These are phyloP conservation scores for Betula pendula DNA, from an alignment of 306 rosid genomes.

Conservation along the genomic window DNA sequence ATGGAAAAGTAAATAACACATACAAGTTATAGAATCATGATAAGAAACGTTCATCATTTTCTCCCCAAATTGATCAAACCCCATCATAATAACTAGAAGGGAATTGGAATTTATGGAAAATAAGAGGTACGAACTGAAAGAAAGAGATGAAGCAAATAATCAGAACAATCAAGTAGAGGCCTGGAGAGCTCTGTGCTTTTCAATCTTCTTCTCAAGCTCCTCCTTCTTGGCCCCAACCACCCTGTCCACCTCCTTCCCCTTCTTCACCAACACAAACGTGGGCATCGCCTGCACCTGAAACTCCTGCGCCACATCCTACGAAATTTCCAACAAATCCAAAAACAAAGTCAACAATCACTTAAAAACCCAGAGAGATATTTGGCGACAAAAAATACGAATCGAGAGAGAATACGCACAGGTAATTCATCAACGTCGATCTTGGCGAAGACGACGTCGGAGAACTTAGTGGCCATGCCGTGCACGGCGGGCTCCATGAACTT, in stretches of 20 bases:
- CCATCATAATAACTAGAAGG: neutral
- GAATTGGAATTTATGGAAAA: neutral
- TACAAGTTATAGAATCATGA: no score
- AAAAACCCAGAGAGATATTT: neutral
- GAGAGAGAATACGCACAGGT: slow-evolving; percentile 37
- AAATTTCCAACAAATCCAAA: neutral
- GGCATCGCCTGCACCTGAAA: slow-evolving; percentile 85
- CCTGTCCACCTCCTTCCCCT: slow-evolving; percentile 61
- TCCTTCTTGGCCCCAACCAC: slow-evolving; percentile 78
- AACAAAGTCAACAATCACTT: neutral
- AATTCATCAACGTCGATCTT: slow-evolving; percentile 94
- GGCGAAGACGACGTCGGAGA: slow-evolving; percentile 61
- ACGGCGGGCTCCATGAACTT: slow-evolving; percentile 68
- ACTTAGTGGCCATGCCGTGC: slow-evolving; percentile 54
- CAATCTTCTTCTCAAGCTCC: slow-evolving; percentile 67
- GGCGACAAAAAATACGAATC: neutral
- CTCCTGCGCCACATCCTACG: slow-evolving; percentile 69
- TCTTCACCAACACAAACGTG: slow-evolving; percentile 72
- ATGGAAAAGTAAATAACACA: no score
- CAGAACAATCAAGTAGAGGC: neutral
- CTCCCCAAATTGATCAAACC: neutral
- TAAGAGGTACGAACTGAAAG: neutral
- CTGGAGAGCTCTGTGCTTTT: slow-evolving; percentile 26
- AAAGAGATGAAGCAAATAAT: neutral
- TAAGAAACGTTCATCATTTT: no score